A percentile compares a stretch with the other conserved stretches of the same genome.
Conservation (phyloP, 495 filamentous ascomycete species). For the Chaetomium cochliodes region DNA sequence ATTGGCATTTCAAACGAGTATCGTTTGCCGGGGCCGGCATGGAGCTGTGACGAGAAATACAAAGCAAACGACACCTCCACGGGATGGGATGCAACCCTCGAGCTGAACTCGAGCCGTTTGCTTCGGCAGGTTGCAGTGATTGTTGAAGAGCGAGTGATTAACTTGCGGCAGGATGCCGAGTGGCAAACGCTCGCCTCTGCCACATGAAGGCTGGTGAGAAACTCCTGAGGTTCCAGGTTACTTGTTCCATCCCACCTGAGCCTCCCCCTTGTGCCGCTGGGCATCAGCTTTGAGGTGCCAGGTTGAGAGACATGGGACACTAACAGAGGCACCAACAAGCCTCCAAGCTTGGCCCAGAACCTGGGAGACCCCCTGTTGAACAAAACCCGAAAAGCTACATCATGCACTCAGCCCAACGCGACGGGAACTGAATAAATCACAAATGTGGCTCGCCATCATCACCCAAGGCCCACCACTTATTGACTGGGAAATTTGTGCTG, state of each 20-base stretch:
- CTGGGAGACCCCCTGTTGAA: slow-evolving; percentile 18
- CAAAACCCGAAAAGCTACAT: slow-evolving; percentile 23
- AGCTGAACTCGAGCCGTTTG: neutral
- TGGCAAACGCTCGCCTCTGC: no score
- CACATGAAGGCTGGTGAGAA: no score
- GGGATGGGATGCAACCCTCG: neutral
- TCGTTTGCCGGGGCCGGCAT: no score
- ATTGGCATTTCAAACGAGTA: neutral
- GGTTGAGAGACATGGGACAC: neutral
- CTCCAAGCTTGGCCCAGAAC: slow-evolving; percentile 5
- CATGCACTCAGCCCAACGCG: slow-evolving; percentile 37
- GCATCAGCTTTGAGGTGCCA: neutral
- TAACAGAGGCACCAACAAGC: slow-evolving; percentile 7
- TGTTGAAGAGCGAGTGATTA: no score
- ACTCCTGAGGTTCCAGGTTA: neutral
- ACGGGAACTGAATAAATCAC: slow-evolving; percentile 35
- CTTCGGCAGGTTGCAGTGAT: neutral
- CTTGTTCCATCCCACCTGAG: neutral
- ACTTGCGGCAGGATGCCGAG: neutral
- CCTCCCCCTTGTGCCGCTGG: neutral
- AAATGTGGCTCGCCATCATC: slow-evolving; percentile 23
- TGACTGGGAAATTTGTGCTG: slow-evolving; percentile 33
- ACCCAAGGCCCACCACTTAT: slow-evolving; percentile 28
- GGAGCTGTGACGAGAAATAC: neutral
- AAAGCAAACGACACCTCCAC: neutral